Base-by-base conservation (phyloP, 805 yeast genomes). In the Candida broadrunensis region DNA sequence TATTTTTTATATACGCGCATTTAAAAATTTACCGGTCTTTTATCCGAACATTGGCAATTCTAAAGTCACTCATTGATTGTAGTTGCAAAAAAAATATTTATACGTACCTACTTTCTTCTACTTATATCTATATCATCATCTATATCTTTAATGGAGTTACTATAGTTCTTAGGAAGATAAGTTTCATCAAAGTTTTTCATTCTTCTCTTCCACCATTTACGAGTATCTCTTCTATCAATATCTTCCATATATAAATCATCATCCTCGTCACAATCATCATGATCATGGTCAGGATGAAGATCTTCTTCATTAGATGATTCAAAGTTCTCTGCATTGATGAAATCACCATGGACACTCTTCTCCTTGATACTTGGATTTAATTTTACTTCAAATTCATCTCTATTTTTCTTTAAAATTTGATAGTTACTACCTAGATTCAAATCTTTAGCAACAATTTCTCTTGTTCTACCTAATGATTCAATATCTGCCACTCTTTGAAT, bases 401-500 rank as follows among this genome's bases (percentile, higher is more conserved):
- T 50, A 1, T 48, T 51, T 16, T 48, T 50, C 16, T 41, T 41
- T 12, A 36, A 42, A 33, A 74, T 24, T 17, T 56, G 54, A 50
- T 76, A 80, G 4, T 55, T 54, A 5, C 78, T 71, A 0, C 85
- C 85, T 3, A 61, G 54, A 14, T 73, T 70, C 42, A 87, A 70
- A 50, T 87, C 93, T 52, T 87, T 87, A 34, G 81, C 70, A 0
- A 84, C 80, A 4, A 87, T 42, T 52, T 87, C 95, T 42, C 93
- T 67, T 0, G 95, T 87, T 58, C 95, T 75, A 7, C 83, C 84
- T 41, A 87, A 65, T 0, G 88, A 75, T 61, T 87, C 95, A 37
- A 87, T 87, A 19, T 81, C 91, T 3, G 77, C 73, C 2, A 87
- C 85, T 37, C 95, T 65, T 38, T 81, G 78, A 8, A 78, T 61